Base-by-base conservation (phyloP, 768 basidiomycete genomes). In the Asterophora parasitica region DNA sequence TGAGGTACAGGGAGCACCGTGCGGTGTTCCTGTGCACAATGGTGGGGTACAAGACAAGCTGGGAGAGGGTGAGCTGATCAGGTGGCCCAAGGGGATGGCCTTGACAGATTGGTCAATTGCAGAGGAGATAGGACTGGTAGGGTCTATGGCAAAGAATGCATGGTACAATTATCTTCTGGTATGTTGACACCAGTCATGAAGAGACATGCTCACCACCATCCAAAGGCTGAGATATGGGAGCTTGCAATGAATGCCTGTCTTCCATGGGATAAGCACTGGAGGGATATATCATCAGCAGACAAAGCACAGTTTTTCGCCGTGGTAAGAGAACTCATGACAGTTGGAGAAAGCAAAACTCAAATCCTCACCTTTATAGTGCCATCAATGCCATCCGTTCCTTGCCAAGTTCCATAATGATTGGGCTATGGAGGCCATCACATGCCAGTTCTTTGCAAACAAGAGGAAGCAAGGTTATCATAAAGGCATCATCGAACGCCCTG, bases 401-500 rank as follows among this genome's bases (percentile, higher is more conserved):
- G 41, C 42, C 5, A 42, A 40, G 2, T 60, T 51, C 47, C 35
- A 32, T 5, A 57, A 60, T 38, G 58, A 63, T 32, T 63, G 57
- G 60, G 61, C 61, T 2, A 61, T 58, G 3, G 52, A 63, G 27
- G 56, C 51, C 8, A 41, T 63, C 6, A 48, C 48, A 0, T 44
- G 45, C n/a, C 62, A 61, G 33, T 60, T 46, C 31, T 53, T 58
- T 26, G 49, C 51, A 16, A 60, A 61, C 23, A 52, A 52, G n/a
- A 42, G 51, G 11, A 39, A 38, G 30, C 38, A 46, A 17, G 42
- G 40, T 8, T 57, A 56, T 42, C 30, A 41, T 28, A 26, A 57
- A 9, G 53, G 54, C 1, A 42, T n/a, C n/a, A 46, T 63, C 16
- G 44, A 53, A 2, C 35, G 43, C 1, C 46, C 58, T 4, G 35